Evolutionary conservation across 306 rosid species (phyloP).

Genomic region (Lupinus albus): DNA sequence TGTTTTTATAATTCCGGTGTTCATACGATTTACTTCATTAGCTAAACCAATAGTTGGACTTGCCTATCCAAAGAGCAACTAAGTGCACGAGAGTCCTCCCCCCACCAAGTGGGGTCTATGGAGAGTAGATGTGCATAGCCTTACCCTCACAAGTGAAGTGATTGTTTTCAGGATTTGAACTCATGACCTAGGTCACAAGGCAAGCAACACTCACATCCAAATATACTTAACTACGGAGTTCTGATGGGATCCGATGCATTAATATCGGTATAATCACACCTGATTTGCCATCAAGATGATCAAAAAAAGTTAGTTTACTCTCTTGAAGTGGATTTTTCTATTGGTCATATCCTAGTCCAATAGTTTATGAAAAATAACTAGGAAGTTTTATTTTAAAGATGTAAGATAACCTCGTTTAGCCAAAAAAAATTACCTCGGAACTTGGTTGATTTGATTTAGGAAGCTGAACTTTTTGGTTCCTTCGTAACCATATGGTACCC

Average conservation of each 20-base stretch:
- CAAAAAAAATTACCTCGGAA: slow-evolving; percentile 53
- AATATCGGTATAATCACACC: too few relatives aligned
- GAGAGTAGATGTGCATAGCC: too few relatives aligned
- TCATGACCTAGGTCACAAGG: too few relatives aligned
- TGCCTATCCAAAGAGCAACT: too few relatives aligned
- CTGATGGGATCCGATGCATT: too few relatives aligned
- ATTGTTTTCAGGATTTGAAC: too few relatives aligned
- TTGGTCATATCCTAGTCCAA: background rate
- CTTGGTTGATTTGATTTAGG: slow-evolving; percentile 47
- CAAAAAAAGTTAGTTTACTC: background rate
- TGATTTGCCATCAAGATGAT: too few relatives aligned
- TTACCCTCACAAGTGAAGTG: too few relatives aligned
- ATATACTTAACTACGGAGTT: too few relatives aligned
- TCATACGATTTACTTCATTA: background rate
- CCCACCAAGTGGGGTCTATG: too few relatives aligned
- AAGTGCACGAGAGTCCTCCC: too few relatives aligned
- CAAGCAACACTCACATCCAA: too few relatives aligned
- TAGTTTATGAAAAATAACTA: background rate
- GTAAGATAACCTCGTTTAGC: slow-evolving; percentile 10
- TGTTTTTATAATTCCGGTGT: slow-evolving; percentile 1
- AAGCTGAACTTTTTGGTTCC: slow-evolving; percentile 58
- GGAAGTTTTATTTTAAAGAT: background rate
- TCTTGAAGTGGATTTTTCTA: background rate
- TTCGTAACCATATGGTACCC: slow-evolving; percentile 72
- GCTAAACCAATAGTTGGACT: background rate